A percentile compares a stretch with the other conserved stretches of the same genome.
These are phyloP conservation scores for Phytopythium ostracodes DNA, from an alignment of 352 stramenopile species.

Conservation along the genomic window DNA sequence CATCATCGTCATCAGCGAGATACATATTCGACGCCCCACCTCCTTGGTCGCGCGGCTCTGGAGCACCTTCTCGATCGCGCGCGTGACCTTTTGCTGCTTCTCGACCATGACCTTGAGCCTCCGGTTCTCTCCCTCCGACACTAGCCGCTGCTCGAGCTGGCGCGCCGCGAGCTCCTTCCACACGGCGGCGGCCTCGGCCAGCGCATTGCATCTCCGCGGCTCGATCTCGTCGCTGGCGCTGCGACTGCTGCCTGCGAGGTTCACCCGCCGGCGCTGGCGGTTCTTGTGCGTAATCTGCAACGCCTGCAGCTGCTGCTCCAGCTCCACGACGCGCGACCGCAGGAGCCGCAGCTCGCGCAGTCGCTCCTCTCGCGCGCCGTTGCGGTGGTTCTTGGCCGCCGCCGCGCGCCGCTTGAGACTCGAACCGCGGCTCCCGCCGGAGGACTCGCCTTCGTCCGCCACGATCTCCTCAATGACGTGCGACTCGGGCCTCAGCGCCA, in stretches of 20 bases:
- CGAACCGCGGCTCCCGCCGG: not conserved
- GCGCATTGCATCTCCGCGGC: not conserved
- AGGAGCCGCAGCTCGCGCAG: slow-evolving; percentile 24
- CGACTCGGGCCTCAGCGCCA: not conserved
- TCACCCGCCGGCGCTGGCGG: not conserved
- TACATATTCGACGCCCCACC: slow-evolving; percentile 4
- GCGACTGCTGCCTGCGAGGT: not conserved
- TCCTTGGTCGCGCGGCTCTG: slow-evolving; percentile 26
- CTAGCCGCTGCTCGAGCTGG: slow-evolving; percentile 29
- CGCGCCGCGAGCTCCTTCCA: slow-evolving; percentile 26
- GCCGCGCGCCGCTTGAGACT: not conserved
- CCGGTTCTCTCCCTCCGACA: slow-evolving; percentile 25
- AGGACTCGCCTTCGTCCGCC: not conserved
- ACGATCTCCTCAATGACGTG: slow-evolving; percentile 4
- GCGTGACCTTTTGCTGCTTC: slow-evolving; percentile 23
- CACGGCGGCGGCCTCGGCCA: slow-evolving; percentile 8
- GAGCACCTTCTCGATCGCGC: slow-evolving; percentile 27
- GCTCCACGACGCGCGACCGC: slow-evolving; percentile 13
- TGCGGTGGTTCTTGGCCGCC: slow-evolving; percentile 23
- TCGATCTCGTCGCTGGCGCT: not conserved
- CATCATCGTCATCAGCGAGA: no score
- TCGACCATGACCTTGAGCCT: slow-evolving; percentile 23
- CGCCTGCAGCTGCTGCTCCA: slow-evolving; percentile 9
- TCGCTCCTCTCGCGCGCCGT: slow-evolving; percentile 30
- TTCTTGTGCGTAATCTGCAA: slow-evolving; percentile 8